Conservation (phyloP, 1,139 yeast species). For the Kodamaea plutei region DNA sequence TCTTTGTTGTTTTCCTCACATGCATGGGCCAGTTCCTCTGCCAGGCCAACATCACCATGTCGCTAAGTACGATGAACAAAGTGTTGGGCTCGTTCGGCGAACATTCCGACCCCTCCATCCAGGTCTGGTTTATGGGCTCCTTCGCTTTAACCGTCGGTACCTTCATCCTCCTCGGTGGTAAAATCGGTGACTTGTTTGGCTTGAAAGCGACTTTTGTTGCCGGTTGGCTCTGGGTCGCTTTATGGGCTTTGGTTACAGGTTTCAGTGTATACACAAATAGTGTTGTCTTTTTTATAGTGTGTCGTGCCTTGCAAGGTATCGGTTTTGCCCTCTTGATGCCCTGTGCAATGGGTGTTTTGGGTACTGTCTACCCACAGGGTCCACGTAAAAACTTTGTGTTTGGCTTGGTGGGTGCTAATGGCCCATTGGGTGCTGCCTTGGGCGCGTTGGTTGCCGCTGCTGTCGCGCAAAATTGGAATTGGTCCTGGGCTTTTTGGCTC, state of each 20-base stretch:
- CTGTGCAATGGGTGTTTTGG: conserved; percentile 49
- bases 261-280: conserved; percentile 40
- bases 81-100: conserved; percentile 26
- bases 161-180: conserved; percentile 48
- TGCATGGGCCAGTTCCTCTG: conserved; percentile 31
- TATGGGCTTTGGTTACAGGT: conserved; percentile 49
- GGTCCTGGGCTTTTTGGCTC: conserved; percentile 55
- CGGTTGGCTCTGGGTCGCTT: conserved; percentile 43
- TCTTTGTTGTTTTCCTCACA: conserved; percentile 13
- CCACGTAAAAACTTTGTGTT: conserved; percentile 49
- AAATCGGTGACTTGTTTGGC: conserved; percentile 53
- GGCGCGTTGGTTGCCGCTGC: conserved; percentile 49
- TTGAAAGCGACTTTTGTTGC: conserved; percentile 36
- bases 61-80: conserved; percentile 37
- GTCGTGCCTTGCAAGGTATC: conserved; percentile 53
- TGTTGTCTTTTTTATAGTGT: conserved; percentile 44
- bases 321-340: conserved; percentile 54
- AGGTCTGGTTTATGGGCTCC: conserved; percentile 57
- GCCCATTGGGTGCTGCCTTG: conserved; percentile 51
- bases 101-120: conserved; percentile 17
- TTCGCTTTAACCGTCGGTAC: conserved; percentile 56
- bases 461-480: conserved; percentile 37
- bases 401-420: conserved; percentile 50
- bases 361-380: conserved; percentile 43
- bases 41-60: conserved; percentile 39